Evolutionary conservation across 352 stramenopile genomes (phyloP).

Genomic region (Globisporangium viniferum): DNA sequence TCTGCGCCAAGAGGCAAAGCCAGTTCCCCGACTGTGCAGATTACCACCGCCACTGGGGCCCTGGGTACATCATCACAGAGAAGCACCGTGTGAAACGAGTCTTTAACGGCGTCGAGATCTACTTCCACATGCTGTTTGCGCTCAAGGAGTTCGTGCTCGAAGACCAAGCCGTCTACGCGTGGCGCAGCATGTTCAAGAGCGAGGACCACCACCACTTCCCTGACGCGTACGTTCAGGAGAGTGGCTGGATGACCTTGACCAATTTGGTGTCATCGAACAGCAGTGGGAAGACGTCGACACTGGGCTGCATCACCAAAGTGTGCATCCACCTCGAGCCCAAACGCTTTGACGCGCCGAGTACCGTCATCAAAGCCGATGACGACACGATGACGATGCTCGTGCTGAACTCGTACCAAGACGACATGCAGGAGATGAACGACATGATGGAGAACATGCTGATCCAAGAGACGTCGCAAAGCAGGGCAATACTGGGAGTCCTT

Average conservation of each 20-base stretch:
- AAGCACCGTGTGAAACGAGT: slow-evolving; percentile 4
- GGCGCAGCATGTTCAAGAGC: slow-evolving; percentile 12
- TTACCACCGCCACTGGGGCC: not conserved
- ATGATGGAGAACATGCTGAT: slow-evolving; percentile 56
- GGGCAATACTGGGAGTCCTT: not conserved
- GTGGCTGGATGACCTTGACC: not conserved
- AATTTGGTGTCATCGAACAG: not conserved
- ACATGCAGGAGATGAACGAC: slow-evolving; percentile 40
- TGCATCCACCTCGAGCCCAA: slow-evolving; percentile 11
- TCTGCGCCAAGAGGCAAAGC: not conserved
- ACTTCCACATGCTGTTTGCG: not conserved
- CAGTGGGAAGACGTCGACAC: not conserved
- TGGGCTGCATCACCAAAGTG: not conserved
- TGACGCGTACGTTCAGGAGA: slow-evolving; percentile 12
- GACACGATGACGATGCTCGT: slow-evolving; percentile 52
- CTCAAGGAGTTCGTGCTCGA: slow-evolving; percentile 4
- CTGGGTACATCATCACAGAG: not conserved
- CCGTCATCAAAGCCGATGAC: slow-evolving; percentile 18
- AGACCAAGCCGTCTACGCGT: slow-evolving; percentile 1
- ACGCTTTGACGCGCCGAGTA: not conserved
- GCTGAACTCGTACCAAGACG: slow-evolving; percentile 50
- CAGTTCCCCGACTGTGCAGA: not conserved
- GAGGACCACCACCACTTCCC: slow-evolving; percentile 7
- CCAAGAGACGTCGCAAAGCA: slow-evolving; percentile 23
- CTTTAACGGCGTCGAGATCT: not conserved